Conservation (phyloP, 2,329 filamentous ascomycete species). For the Chaetomium sp. region DNA sequence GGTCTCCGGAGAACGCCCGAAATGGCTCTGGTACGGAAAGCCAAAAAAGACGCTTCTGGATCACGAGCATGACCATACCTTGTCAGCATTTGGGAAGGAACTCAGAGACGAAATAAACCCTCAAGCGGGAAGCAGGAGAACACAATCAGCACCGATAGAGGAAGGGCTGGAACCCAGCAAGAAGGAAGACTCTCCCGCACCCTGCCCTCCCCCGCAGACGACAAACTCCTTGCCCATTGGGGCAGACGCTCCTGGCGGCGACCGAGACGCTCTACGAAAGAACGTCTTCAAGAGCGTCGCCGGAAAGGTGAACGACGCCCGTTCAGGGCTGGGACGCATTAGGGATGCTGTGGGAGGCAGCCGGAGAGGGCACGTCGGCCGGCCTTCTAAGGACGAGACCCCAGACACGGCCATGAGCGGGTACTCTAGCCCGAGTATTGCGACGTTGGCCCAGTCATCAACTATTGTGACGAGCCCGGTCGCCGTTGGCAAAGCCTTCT, state of each 20-base stretch:
- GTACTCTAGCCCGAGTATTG: conserved; percentile 41
- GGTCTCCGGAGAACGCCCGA: conserved; percentile 77
- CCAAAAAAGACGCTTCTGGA: conserved; percentile 64
- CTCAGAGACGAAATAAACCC: conserved; percentile 42
- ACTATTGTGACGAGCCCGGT: conserved; percentile 43
- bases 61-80: conserved; percentile 48
- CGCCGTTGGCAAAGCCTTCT: conserved; percentile 55
- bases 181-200: conserved; percentile 49
- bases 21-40: conserved; percentile 96
- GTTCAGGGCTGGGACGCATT: conserved; percentile 80
- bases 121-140: conserved; percentile 46
- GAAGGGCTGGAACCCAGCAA: conserved; percentile 51
- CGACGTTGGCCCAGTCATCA: conserved; percentile 44
- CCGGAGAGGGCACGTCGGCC: conserved; percentile 55
- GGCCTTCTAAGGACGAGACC: conserved; percentile 61
- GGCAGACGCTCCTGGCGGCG: conserved; percentile 51
- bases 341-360: conserved; percentile 76
- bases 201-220: conserved; percentile 49
- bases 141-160: conserved; percentile 55
- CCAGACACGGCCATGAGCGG: conserved; percentile 40
- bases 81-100: conserved; percentile 59
- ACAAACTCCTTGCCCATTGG: conserved; percentile 50
- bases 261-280: conserved; percentile 62
- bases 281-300: conserved; percentile 78
- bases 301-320: conserved; percentile 76